Base-by-base conservation (phyloP, 169 alveolate genomes). In the Eimeria acervulina region DNA sequence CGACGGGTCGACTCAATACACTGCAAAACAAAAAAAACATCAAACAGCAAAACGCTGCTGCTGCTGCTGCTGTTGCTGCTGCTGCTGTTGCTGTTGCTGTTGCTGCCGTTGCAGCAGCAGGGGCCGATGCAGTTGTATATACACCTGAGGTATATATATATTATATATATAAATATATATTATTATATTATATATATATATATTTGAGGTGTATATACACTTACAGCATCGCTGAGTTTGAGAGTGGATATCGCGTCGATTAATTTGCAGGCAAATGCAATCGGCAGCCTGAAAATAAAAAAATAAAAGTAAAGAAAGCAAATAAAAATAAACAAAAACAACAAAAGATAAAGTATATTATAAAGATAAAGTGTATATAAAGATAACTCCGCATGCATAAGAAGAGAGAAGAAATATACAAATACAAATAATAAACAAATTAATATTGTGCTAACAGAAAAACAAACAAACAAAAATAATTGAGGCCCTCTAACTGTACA, bases 161-260 rank as follows among this genome's bases (percentile, higher is more conserved):
- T n/a, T 38, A 44, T 10, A 74, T 17, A n/a, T 10, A 31, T 23
- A 12, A 33, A 13, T 13, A 19, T n/a, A 31, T 31, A n/a, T 21
- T 19, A 36, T 15, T 74, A 52, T n/a, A 31, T 15, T 17, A 13
- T 8, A n/a, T n/a, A 1, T 1, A 26, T 21, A 68, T 28, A 19
- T 8, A 15, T 8, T 66, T 7, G 40, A 8, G 78, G 78, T 66
- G 78, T 66, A 66, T n/a, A 66, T 4, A 68, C n/a, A 68, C 80
- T 28, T 38, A 74, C 85, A 0, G 85, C 44, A 52, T 74, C 85
- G 26, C 85, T 74, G 51, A 74, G 85, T 26, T 52, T 44, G 47
- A 74, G 10, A 13, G 55, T 33, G 1, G 85, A 44, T 52, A 74
- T 15, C 42, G 47, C 47, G 33, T 74, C 85, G 0, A 74, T 52